A percentile compares a stretch with the other conserved stretches of the same genome.
phyloP scores from a whole-genome alignment of 2,329 filamentous ascomycete genomes.

The Nothophoma quercina region DNA sequence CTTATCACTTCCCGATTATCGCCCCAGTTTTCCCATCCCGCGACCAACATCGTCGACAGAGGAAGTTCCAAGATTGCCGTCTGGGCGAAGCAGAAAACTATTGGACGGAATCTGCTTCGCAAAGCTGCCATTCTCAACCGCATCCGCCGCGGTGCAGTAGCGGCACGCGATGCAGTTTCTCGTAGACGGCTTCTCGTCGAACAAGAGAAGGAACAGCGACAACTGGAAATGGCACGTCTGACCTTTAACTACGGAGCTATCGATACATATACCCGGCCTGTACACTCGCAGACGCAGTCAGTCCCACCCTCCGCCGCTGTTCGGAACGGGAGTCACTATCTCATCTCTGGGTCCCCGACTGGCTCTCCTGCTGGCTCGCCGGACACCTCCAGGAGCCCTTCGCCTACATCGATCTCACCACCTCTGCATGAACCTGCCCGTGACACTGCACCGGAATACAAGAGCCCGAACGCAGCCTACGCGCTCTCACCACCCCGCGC shows the following conservation, averaged over 20 bases:
- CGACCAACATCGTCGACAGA: conserved; percentile 73
- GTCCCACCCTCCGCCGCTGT: conserved; percentile 25
- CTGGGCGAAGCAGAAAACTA: conserved; percentile 57
- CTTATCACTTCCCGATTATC: conserved; percentile 76
- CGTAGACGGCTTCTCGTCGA: conserved; percentile 32
- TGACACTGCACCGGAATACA: conserved; percentile 12
- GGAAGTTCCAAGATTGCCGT: conserved; percentile 59
- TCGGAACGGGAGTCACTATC: conserved; percentile 22
- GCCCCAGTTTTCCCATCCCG: conserved; percentile 71
- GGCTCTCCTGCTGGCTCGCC: conserved; percentile 26
- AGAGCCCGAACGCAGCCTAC: conserved; percentile 47
- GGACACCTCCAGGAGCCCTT: conserved; percentile 28
- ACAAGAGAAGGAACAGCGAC: conserved; percentile 41
- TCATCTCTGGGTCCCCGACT: conserved; percentile 25
- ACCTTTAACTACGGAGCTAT: conserved; percentile 42
- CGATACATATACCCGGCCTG: conserved; percentile 42
- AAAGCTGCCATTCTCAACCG: conserved; percentile 73
- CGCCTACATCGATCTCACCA: conserved; percentile 24
- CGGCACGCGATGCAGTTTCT: conserved; percentile 27
- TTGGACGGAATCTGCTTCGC: conserved; percentile 63
- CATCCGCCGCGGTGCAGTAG: conserved; percentile 55
- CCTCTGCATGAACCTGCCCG: neutral
- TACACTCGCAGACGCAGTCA: conserved; percentile 21
- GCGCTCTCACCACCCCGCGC: conserved; percentile 27
- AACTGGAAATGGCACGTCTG: conserved; percentile 42